phyloP scores from a whole-genome alignment of 2,329 filamentous ascomycete species.

The Corinectria fuckeliana region DNA sequence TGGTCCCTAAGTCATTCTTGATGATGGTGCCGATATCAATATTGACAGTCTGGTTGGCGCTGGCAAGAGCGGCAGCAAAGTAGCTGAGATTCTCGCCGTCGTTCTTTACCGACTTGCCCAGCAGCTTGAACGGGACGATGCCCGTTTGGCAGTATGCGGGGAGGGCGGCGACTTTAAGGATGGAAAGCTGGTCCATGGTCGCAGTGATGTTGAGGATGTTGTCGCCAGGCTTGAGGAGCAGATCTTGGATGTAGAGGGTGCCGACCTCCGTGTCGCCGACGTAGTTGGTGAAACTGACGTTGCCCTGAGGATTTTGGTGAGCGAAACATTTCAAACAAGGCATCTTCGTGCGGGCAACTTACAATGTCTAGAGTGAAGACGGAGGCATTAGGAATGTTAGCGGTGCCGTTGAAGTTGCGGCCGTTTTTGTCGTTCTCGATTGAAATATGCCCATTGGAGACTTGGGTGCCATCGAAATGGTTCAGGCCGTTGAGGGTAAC shows the following conservation, averaged over 20 bases:
- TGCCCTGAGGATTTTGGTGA: conserved; percentile 54
- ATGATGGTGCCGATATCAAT: conserved; percentile 59
- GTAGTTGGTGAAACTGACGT: conserved; percentile 66
- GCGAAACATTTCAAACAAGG: not conserved
- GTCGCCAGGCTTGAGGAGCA: conserved; percentile 63
- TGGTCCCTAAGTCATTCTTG: conserved; percentile 39
- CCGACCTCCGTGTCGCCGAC: conserved; percentile 61
- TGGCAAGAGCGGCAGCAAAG: conserved; percentile 60
- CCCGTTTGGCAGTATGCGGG: conserved; percentile 58
- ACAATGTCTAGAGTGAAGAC: conserved; percentile 69
- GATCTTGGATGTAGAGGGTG: conserved; percentile 61
- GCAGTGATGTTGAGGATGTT: conserved; percentile 64
- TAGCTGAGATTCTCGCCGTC: conserved; percentile 61
- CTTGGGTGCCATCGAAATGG: conserved; percentile 60
- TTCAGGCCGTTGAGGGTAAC: conserved; percentile 59
- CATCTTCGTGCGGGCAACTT: conserved; percentile 39
- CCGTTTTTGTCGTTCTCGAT: conserved; percentile 48
- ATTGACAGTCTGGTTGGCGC: conserved; percentile 57
- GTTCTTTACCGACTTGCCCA: conserved; percentile 59
- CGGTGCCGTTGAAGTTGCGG: conserved; percentile 67
- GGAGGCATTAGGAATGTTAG: conserved; percentile 69
- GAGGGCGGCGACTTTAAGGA: conserved; percentile 51
- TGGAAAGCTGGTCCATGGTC: conserved; percentile 55
- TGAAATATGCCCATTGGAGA: conserved; percentile 58
- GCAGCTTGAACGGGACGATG: conserved; percentile 61